These are phyloP conservation scores for Alternaria postmessia DNA, from an alignment of 2,329 filamentous ascomycete species.

Conservation along the genomic window DNA sequence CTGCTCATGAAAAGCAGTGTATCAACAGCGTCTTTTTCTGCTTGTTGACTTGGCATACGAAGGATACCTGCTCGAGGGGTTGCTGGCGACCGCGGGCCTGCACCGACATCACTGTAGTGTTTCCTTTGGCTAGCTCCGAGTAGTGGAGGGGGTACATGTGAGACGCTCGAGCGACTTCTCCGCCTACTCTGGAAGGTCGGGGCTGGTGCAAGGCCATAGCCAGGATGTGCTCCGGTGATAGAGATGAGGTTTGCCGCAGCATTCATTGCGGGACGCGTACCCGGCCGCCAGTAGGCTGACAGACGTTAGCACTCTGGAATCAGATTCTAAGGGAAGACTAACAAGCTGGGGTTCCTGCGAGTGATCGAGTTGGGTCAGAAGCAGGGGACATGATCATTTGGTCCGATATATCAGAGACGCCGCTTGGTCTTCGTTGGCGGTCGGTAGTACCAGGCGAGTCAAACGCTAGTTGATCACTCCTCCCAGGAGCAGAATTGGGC, in stretches of 20 bases:
- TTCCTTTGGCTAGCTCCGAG: slow-evolving; percentile 41
- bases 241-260: slow-evolving; percentile 40
- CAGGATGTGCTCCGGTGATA: slow-evolving; percentile 34
- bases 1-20: slow-evolving; percentile 83
- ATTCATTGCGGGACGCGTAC: slow-evolving; percentile 36
- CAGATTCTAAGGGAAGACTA: slow-evolving; percentile 6
- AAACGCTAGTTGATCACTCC: slow-evolving; percentile 38
- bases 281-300: slow-evolving; percentile 41
- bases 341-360: slow-evolving; percentile 36
- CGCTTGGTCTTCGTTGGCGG: slow-evolving; percentile 45
- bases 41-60: slow-evolving; percentile 73
- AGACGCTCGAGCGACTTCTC: slow-evolving; percentile 47
- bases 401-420: slow-evolving; percentile 48
- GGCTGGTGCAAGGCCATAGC: slow-evolving; percentile 43
- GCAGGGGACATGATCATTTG: slow-evolving; percentile 46
- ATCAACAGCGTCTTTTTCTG: slow-evolving; percentile 82
- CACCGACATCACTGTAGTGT: slow-evolving; percentile 42
- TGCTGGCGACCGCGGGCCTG: slow-evolving; percentile 37
- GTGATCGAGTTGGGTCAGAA: slow-evolving; percentile 35
- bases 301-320: neutral
- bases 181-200: slow-evolving; percentile 44
- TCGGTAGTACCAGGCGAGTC: slow-evolving; percentile 41
- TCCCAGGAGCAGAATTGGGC: slow-evolving; percentile 66
- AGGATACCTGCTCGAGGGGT: slow-evolving; percentile 60
- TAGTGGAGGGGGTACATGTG: slow-evolving; percentile 43